These are phyloP conservation scores for Neurospora hispaniola DNA, from an alignment of 495 filamentous ascomycete species.

Conservation along the genomic window DNA sequence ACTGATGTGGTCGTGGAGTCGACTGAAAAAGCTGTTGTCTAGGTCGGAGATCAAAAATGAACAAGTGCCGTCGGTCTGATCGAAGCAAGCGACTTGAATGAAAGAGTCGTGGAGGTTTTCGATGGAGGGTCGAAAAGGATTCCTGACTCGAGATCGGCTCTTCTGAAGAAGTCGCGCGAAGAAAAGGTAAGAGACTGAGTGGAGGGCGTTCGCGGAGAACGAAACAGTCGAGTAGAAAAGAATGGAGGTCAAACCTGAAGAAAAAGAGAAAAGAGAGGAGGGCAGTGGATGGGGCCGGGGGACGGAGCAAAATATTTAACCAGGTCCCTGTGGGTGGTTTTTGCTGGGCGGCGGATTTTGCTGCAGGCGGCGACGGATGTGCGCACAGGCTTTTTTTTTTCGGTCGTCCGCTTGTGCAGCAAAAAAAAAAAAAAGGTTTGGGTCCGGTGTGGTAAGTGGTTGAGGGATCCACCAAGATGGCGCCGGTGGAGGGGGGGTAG, in stretches of 20 bases:
- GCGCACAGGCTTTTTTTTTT: conserved; percentile 14
- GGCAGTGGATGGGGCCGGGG: conserved; percentile 6
- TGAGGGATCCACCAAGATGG: conserved; percentile 4
- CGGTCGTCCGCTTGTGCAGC: not conserved
- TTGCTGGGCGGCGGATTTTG: not conserved
- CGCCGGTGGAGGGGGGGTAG: conserved; percentile 14
- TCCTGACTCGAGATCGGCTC: conserved; percentile 26
- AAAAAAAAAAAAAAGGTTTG: conserved; percentile 1
- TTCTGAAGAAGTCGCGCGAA: conserved; percentile 17
- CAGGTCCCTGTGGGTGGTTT: not conserved
- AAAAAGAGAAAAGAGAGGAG: conserved; percentile 6
- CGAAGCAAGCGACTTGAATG: conserved; percentile 5
- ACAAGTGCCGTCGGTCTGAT: conserved; percentile 22
- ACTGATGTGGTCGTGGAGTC: conserved; percentile 8
- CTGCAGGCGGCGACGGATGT: conserved; percentile 1
- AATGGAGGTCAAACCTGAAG: conserved; percentile 16
- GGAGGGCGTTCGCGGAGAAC: conserved; percentile 19
- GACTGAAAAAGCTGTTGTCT: not conserved
- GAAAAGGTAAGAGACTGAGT: conserved; percentile 22
- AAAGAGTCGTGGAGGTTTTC: conserved; percentile 25
- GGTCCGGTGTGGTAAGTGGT: conserved; percentile 1
- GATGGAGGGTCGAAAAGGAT: conserved; percentile 30
- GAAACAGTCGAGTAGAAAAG: conserved; percentile 17
- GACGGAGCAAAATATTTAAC: conserved; percentile 18
- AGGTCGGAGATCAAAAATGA: conserved; percentile 10